A percentile compares a stretch with the other conserved stretches of the same genome.
Evolutionary conservation across 2,329 filamentous ascomycete species (phyloP).

Genomic region (Ophiostoma pallidulum): DNA sequence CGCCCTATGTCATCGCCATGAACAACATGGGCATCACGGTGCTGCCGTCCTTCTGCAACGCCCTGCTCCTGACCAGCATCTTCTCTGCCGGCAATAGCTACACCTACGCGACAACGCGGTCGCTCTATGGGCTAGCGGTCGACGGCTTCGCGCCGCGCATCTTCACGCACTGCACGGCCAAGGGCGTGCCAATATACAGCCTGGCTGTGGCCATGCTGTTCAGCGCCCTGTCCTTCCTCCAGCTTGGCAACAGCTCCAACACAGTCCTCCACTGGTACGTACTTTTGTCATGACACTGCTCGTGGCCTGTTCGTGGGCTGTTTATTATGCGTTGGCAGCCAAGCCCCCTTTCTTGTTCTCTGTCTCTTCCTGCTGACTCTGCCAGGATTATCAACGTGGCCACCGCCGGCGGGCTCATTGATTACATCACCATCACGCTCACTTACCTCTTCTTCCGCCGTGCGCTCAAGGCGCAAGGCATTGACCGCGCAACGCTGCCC

Average conservation of each 20-base stretch:
- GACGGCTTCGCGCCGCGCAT: constrained; percentile 45
- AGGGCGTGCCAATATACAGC: constrained; percentile 54
- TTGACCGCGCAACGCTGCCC: constrained; percentile 25
- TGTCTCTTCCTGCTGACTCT: too few relatives aligned
- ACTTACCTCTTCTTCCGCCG: constrained; percentile 29
- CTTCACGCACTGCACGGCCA: constrained; percentile 42
- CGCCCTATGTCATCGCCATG: constrained; percentile 47
- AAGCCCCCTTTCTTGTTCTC: too few relatives aligned
- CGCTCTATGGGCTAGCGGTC: constrained; percentile 50
- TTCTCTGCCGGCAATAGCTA: constrained; percentile 54
- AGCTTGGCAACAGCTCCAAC: neutral
- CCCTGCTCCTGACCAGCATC: constrained; percentile 49
- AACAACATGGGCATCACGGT: constrained; percentile 41
- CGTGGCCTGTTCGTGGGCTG: too few relatives aligned
- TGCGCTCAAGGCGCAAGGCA: constrained; percentile 28
- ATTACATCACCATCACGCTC: constrained; percentile 31
- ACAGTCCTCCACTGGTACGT: too few relatives aligned
- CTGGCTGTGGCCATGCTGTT: constrained; percentile 31
- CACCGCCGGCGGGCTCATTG: constrained; percentile 21
- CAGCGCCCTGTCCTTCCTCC: too few relatives aligned
- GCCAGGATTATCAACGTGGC: constrained; percentile 12
- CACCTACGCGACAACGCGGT: constrained; percentile 50
- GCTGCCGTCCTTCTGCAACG: constrained; percentile 52
- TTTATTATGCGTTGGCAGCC: too few relatives aligned
- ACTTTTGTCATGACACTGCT: too few relatives aligned